These are phyloP conservation scores for Corinectria fuckeliana DNA, from an alignment of 2,329 filamentous ascomycete species.

Conservation along the genomic window DNA sequence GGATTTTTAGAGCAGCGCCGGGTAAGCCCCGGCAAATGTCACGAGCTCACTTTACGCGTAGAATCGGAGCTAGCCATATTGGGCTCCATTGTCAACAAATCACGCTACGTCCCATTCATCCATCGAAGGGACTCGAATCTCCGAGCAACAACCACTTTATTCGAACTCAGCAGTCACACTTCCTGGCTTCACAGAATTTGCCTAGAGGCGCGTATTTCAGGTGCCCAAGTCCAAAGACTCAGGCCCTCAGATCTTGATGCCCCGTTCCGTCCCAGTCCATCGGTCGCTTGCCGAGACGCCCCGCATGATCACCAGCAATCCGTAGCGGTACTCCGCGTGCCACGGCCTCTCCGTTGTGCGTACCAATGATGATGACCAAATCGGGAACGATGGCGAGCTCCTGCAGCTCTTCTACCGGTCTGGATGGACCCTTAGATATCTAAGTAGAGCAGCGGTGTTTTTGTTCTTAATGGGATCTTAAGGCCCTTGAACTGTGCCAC, in stretches of 20 bases:
- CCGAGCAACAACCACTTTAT: slow-evolving; percentile 2
- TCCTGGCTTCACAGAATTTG: slow-evolving; percentile 53
- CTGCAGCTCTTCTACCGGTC: slow-evolving; percentile 45
- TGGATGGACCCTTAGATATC: slow-evolving; percentile 43
- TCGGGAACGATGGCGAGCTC: slow-evolving; percentile 62
- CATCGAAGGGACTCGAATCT: background rate
- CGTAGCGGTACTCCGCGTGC: slow-evolving; percentile 63
- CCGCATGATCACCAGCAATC: slow-evolving; percentile 56
- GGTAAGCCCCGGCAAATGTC: background rate
- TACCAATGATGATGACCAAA: slow-evolving; percentile 61
- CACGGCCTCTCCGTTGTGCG: slow-evolving; percentile 62
- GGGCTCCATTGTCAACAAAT: background rate
- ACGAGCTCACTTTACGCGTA: background rate
- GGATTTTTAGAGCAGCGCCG: background rate
- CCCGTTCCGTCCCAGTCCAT: slow-evolving; percentile 53
- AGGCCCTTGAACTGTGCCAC: slow-evolving; percentile 48
- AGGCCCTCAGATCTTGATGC: slow-evolving; percentile 57
- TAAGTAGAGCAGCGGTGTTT: slow-evolving; percentile 71
- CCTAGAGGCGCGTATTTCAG: slow-evolving; percentile 56
- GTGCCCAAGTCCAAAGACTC: slow-evolving; percentile 55
- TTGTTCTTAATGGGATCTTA: slow-evolving; percentile 78
- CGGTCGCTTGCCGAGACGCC: slow-evolving; percentile 53
- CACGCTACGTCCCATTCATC: background rate
- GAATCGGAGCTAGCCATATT: background rate
- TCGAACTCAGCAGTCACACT: slow-evolving; percentile 62